Percentiles rank a stretch among this genome's conserved stretches.
Conservation (phyloP, 164 flowering plant species). For the Aristolochia californica region DNA sequence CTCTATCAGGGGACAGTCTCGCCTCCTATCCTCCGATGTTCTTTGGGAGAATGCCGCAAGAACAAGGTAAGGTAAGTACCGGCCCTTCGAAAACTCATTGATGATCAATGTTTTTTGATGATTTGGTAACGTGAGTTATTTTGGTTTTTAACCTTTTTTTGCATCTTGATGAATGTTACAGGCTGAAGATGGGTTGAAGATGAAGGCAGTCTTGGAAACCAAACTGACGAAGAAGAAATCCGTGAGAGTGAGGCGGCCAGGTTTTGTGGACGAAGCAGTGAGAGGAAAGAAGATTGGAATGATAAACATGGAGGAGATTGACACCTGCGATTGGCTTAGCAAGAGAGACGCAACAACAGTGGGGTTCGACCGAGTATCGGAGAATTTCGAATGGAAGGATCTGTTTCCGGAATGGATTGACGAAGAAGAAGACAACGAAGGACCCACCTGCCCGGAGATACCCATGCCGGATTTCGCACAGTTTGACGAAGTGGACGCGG, state of each 20-base stretch:
- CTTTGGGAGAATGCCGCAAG: conserved; percentile 60
- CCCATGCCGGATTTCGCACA: conserved; percentile 56
- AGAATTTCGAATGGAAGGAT: conserved; percentile 53
- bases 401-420: conserved; percentile 96
- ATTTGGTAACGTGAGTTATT: no score
- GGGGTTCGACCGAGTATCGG: conserved; percentile 36
- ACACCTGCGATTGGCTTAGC: conserved; percentile 37
- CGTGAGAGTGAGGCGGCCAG: conserved; percentile 39
- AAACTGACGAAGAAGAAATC: conserved; percentile 1
- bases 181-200: conserved; percentile 31
- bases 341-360: conserved; percentile 24
- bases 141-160: no score
- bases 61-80: conserved; percentile 91
- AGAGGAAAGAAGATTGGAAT: conserved; percentile 41
- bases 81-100: no score
- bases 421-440: conserved; percentile 73
- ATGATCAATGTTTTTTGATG: no score
- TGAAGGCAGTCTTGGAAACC: conserved; percentile 39
- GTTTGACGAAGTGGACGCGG: conserved; percentile 37
- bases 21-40: conserved; percentile 56
- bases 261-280: conserved; percentile 31
- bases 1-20: no score
- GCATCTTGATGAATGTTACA: no score
- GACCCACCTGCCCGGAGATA: conserved; percentile 66
- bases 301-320: conserved; percentile 72